A percentile compares a stretch with the other conserved stretches of the same genome.
These are phyloP conservation scores for Claviceps capensis DNA, from an alignment of 2,329 filamentous ascomycete species.

Conservation along the genomic window DNA sequence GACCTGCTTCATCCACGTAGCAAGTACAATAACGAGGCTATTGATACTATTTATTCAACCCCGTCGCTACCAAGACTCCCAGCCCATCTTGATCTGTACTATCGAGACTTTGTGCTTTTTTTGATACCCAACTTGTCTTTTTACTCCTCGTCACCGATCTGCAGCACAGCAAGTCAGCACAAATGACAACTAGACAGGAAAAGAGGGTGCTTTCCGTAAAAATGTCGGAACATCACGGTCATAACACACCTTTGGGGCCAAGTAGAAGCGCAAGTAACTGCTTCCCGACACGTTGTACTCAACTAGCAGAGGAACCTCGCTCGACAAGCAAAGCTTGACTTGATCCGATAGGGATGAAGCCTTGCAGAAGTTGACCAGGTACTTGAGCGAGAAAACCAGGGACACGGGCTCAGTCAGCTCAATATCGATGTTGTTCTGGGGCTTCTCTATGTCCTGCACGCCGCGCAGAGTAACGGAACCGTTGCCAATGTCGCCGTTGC, in stretches of 20 bases:
- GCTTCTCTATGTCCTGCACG: conserved; percentile 82
- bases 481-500: conserved; percentile 89
- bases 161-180: not conserved
- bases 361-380: conserved; percentile 99
- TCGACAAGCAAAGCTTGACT: conserved; percentile 88
- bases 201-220: not conserved
- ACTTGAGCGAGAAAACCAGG: conserved; percentile 96
- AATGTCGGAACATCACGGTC: not conserved
- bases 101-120: not conserved
- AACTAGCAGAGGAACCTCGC: conserved; percentile 89
- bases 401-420: conserved; percentile 83
- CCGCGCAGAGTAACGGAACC: conserved; percentile 84
- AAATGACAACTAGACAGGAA: not conserved
- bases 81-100: not conserved
- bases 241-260: conserved; percentile 78
- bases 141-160: conserved; percentile 29
- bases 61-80: not conserved
- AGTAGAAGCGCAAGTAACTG: conserved; percentile 91
- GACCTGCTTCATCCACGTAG: not conserved
- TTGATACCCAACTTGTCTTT: not conserved
- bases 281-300: conserved; percentile 74
- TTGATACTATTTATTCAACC: not conserved
- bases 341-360: conserved; percentile 67
- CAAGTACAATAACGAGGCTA: not conserved
- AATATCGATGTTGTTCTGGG: conserved; percentile 73